phyloP scores from a whole-genome alignment of 768 basidiomycete genomes.

The Guyanaporus albipodus region DNA sequence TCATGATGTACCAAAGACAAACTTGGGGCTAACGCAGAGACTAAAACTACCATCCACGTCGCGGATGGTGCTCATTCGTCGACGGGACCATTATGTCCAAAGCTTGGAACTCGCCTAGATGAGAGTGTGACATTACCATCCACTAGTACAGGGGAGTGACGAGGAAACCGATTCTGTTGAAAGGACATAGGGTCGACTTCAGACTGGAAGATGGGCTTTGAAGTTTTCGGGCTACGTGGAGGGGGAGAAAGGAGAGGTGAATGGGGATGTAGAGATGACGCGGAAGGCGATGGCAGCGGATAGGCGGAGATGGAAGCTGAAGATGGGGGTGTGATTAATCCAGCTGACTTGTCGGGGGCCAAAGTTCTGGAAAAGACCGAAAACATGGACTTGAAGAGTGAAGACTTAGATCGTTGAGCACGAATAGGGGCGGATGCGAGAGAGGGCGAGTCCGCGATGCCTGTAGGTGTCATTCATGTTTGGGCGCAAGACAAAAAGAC shows the following conservation, averaged over 20 bases:
- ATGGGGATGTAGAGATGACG: conserved; percentile 12
- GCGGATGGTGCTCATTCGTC: conserved; percentile 11
- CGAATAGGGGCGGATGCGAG: conserved; percentile 23
- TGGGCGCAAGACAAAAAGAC: background rate
- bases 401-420: conserved; percentile 46
- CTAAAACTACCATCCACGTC: background rate
- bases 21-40: background rate
- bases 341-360: conserved; percentile 54
- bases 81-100: conserved; percentile 1
- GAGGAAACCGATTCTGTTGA: conserved; percentile 40
- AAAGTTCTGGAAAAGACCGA: conserved; percentile 40
- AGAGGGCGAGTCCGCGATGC: conserved; percentile 22
- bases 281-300: conserved; percentile 31
- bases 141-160: conserved; percentile 20
- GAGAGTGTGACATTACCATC: conserved; percentile 22
- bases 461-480: conserved; percentile 4
- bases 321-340: conserved; percentile 65
- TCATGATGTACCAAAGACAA: conserved; percentile 4
- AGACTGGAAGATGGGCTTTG: conserved; percentile 26
- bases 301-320: conserved; percentile 7
- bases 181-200: conserved; percentile 29
- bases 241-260: conserved; percentile 25
- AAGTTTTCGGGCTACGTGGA: conserved; percentile 21
- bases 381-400: conserved; percentile 66
- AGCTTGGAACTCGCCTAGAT: conserved; percentile 16